phyloP scores from a whole-genome alignment of 768 basidiomycete genomes.

The Hypholoma sublateritium region DNA sequence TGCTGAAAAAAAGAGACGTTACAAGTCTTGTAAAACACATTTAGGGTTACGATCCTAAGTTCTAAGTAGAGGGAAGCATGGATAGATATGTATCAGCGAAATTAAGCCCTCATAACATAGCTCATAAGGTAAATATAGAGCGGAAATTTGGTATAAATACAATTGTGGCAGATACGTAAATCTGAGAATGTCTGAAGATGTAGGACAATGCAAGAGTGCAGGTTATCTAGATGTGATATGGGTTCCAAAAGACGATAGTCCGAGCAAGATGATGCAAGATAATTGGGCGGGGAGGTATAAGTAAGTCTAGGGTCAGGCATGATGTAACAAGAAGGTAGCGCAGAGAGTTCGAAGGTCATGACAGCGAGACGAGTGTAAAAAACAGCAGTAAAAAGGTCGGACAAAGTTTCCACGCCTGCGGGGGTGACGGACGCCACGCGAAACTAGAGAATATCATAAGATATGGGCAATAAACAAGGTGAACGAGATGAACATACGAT shows the following conservation, averaged over 20 bases:
- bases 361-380: slow-evolving; percentile 3
- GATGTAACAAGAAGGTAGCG: background rate
- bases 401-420: slow-evolving; percentile 18
- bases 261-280: background rate
- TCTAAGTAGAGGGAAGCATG: no score
- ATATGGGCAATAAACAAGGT: background rate
- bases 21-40: no score
- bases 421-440: slow-evolving; percentile 18
- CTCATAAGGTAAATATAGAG: background rate
- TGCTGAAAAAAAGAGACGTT: no score
- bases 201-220: background rate
- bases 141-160: background rate
- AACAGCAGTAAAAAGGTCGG: slow-evolving; percentile 7
- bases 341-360: background rate
- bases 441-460: slow-evolving; percentile 7
- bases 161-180: background rate
- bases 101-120: background rate
- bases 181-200: background rate
- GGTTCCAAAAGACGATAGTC: background rate
- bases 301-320: background rate
- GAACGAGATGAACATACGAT: slow-evolving; percentile 28
- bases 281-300: background rate
- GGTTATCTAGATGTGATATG: background rate
- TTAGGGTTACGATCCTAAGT: no score
- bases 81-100: background rate